Percentiles rank a stretch among this genome's conserved stretches.
These are phyloP conservation scores for Capsella bursapastoris DNA, from an alignment of 345 rosid species.

Conservation along the genomic window DNA sequence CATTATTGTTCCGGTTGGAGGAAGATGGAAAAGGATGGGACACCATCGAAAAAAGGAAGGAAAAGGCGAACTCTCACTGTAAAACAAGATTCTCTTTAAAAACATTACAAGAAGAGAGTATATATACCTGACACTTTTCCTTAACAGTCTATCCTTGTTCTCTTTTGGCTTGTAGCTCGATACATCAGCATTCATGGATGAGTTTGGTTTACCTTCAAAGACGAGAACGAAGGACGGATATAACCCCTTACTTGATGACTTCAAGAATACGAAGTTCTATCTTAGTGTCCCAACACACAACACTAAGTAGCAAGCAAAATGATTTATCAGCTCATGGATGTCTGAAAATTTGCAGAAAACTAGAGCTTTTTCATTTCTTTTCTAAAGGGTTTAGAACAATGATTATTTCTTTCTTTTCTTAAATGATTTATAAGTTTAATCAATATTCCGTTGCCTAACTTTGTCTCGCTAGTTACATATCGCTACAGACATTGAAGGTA, in stretches of 20 bases:
- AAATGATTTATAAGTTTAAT: conserved; percentile 4
- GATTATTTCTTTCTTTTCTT: background rate
- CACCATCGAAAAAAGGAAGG: conserved; percentile 69
- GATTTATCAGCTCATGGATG: conserved; percentile 28
- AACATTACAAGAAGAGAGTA: conserved; percentile 7
- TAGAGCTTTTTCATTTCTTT: background rate
- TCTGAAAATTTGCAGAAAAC: conserved; percentile 20
- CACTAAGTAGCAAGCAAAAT: conserved; percentile 51
- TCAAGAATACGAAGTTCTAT: conserved; percentile 89
- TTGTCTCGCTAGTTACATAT: background rate
- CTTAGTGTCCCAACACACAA: conserved; percentile 97
- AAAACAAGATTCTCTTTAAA: conserved; percentile 45
- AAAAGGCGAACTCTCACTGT: conserved; percentile 86
- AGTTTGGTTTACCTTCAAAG: conserved; percentile 86
- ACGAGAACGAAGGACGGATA: conserved; percentile 90
- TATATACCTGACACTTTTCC: background rate
- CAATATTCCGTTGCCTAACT: background rate
- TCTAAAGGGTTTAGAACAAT: conserved; percentile 4
- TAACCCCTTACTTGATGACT: conserved; percentile 94
- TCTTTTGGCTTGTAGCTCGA: conserved; percentile 55
- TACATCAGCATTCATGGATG: conserved; percentile 93
- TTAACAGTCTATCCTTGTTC: background rate
- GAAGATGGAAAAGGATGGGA: conserved; percentile 54
- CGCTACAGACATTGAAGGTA: too few species aligned
- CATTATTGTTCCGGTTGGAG: conserved; percentile 90